Evolutionary conservation across 805 yeast genomes (phyloP), one percentile per base, ranked within the genome.

Genomic region (Schwanniomyces pseudopolymorphus): DNA sequence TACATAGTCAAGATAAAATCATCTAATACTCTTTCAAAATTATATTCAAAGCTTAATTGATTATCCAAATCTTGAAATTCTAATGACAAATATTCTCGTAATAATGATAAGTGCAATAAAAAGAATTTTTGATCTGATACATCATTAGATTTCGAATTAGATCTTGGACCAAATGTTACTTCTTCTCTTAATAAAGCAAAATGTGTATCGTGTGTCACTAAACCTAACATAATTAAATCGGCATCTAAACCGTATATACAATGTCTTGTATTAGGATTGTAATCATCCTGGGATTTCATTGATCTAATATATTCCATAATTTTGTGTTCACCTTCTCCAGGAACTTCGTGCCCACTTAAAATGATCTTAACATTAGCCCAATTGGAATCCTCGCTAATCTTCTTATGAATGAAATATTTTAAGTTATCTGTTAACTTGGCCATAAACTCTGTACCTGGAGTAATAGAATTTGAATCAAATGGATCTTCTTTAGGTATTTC

Each of bases 371-470:
- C 69, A 48, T 85, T 78, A 39, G 84, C 84, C 99, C 99, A 94
- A 27, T 95, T 96, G 1, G 97, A 96, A 60, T 94, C 99, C 8
- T 79, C 79, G 31, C 89, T 78, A 31, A 94, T 72, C 63, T 94
- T 94, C 65, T 87, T 89, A 3, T 96, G 89, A 6, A 88, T 89
- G 96, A 97, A 94, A 64, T 89, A 94, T 50, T 94, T 74, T 52
- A 94, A 72, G 4, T 94, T 85, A 26, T 73, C 72, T 0, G 98
- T 96, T 50, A 94, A 72, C 43, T 83, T 84, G 59, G 87, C 92
- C 99, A 94, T 94, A 57, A 94, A 94, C 21, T 96, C 97, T 0
- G 99, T 94, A 48, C 99, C 99, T 3, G 99, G 99, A 1, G 99
- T 94, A 59, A 94, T 94, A 9, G 96, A 92, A 60, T 94, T 94